A percentile compares a stretch with the other conserved stretches of the same genome.
Evolutionary conservation across 208 protist species (phyloP).

Genomic region (Trypanosoma grayi): DNA sequence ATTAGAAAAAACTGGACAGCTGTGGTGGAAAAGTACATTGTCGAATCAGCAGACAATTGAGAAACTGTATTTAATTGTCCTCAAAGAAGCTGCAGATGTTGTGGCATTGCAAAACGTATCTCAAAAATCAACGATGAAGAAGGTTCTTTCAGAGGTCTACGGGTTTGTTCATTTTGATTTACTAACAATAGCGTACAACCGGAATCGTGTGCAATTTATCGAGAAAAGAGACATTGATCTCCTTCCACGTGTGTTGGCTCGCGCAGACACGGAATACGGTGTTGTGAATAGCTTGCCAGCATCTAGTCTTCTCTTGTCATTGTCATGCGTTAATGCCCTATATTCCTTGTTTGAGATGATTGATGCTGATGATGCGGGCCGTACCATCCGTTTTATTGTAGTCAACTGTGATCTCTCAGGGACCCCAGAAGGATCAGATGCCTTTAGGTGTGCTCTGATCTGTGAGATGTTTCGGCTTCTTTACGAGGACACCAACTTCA

Average conservation of each 20-base stretch:
- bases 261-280: neutral
- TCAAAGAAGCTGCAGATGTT: neutral
- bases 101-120: slow-evolving; percentile 11
- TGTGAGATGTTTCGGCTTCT: slow-evolving; percentile 14
- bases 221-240: slow-evolving; percentile 6
- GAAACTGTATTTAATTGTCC: neutral
- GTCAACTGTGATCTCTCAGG: slow-evolving; percentile 21
- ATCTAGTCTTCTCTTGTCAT: neutral
- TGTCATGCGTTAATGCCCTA: neutral
- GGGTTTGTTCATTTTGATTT: neutral
- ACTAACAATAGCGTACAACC: slow-evolving; percentile 8
- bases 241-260: neutral
- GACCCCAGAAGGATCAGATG: neutral
- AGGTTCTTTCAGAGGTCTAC: neutral
- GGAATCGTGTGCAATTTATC: neutral
- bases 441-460: slow-evolving; percentile 11
- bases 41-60: neutral
- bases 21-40: neutral
- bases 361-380: neutral
- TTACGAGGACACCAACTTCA: slow-evolving; percentile 7
- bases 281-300: neutral
- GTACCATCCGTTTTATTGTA: slow-evolving; percentile 4
- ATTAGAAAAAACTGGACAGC: neutral
- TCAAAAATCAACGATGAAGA: neutral
- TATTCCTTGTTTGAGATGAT: slow-evolving; percentile 7